Percentiles rank a stretch among this genome's conserved stretches.
Evolutionary conservation across 305 asterid species (phyloP).

Genomic region (Coffea humblotiana): DNA sequence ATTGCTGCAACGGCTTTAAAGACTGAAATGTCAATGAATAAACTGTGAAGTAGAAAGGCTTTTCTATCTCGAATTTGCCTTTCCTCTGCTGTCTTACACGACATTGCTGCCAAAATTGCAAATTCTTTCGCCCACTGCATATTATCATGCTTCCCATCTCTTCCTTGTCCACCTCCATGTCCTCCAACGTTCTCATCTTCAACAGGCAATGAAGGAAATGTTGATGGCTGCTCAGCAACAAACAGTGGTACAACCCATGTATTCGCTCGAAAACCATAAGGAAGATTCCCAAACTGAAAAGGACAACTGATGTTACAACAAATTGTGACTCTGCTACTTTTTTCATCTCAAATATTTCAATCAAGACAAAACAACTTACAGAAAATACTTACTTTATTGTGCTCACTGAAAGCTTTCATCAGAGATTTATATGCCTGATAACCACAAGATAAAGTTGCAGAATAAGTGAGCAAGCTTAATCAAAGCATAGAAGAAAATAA

Average conservation of each 20-base stretch:
- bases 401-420: slow-evolving; percentile 85
- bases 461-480: not conserved
- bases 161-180: slow-evolving; percentile 86
- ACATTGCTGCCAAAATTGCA: slow-evolving; percentile 73
- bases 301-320: not conserved
- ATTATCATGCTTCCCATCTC: slow-evolving; percentile 56
- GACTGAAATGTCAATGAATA: slow-evolving; percentile 78
- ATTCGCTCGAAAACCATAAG: slow-evolving; percentile 86
- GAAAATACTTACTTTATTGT: slow-evolving; percentile 70
- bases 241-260: slow-evolving; percentile 82
- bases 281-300: slow-evolving; percentile 87
- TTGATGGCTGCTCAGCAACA: slow-evolving; percentile 65
- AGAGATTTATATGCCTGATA: slow-evolving; percentile 76
- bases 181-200: slow-evolving; percentile 94
- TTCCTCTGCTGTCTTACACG: slow-evolving; percentile 84
- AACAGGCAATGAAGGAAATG: slow-evolving; percentile 67
- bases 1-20: slow-evolving; percentile 67
- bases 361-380: slow-evolving; percentile 16
- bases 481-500: not conserved
- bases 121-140: slow-evolving; percentile 81
- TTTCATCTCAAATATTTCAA: slow-evolving; percentile 1
- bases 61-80: slow-evolving; percentile 82
- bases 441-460: not conserved
- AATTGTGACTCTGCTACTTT: slow-evolving; percentile 11
- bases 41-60: slow-evolving; percentile 84